Evolutionary conservation across 768 basidiomycete species (phyloP).

Genomic region (Russula sp.): DNA sequence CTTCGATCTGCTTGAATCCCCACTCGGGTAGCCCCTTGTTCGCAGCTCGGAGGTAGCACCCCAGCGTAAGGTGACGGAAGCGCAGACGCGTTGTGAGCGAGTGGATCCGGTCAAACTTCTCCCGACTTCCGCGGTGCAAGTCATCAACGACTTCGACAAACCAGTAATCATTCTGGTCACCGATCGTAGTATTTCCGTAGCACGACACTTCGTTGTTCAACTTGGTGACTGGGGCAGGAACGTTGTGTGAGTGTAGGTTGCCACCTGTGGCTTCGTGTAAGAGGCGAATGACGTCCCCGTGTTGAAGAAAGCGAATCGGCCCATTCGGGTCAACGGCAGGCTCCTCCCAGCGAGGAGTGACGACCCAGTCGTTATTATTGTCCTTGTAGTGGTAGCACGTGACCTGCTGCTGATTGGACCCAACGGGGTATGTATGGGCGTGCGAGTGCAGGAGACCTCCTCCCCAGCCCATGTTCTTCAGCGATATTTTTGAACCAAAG

Average conservation of each 20-base stretch:
- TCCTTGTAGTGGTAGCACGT: slow-evolving; percentile 99
- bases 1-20: slow-evolving; percentile 99
- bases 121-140: slow-evolving; percentile 51
- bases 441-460: slow-evolving; percentile 97
- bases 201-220: slow-evolving; percentile 87
- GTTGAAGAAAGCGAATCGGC: slow-evolving; percentile 58
- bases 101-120: slow-evolving; percentile 63
- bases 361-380: slow-evolving; percentile 86
- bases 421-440: slow-evolving; percentile 88
- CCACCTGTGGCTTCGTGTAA: slow-evolving; percentile 76
- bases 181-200: slow-evolving; percentile 86
- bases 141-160: slow-evolving; percentile 91
- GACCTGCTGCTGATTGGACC: slow-evolving; percentile 91
- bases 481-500: slow-evolving; percentile 80
- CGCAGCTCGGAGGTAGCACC: slow-evolving; percentile 86
- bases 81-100: slow-evolving; percentile 86
- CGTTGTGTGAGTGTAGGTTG: slow-evolving; percentile 86
- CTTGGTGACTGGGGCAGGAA: slow-evolving; percentile 85
- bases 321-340: slow-evolving; percentile 56
- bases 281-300: slow-evolving; percentile 77
- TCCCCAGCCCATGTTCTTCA: slow-evolving; percentile 98
- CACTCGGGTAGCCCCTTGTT: slow-evolving; percentile 90
- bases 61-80: slow-evolving; percentile 66
- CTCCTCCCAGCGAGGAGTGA: slow-evolving; percentile 79
- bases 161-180: slow-evolving; percentile 90